Base-by-base conservation (phyloP, 352 stramenopile genomes). In the Globisporangium recalcitrans region DNA sequence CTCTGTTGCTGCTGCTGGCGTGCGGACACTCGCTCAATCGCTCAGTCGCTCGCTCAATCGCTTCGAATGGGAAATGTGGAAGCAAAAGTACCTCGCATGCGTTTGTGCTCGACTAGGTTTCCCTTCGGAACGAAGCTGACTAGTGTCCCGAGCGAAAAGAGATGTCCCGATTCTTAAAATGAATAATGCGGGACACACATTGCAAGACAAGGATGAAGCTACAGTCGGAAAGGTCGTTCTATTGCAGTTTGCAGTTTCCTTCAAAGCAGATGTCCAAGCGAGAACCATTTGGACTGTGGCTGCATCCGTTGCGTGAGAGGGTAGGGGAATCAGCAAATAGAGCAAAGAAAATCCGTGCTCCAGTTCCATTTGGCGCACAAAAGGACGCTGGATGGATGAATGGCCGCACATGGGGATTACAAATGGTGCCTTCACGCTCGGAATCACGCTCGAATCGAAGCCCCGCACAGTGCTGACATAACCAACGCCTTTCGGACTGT, bases 71-170 rank as follows among this genome's bases (percentile, higher is more conserved):
- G 26, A 64, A 46, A 60, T 65, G 42, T 67, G 31, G 62, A 67
- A 64, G 27, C 59, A 59, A 64, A 56, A 62, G 46, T 58, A 56
- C 61, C 53, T 46, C 53, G 51, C 21, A 26, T 68, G 62, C 29
- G 58, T 53, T 66, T 63, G 52, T 62, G 60, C 32, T n/a, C 40
- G 40, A 34, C 54, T 14, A 36, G 26, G n/a, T 34, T 46, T 48
- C 46, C 16, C n/a, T 59, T 57, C 5, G 62, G 56, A 69, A 40
- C n/a, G 26, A n/a, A n/a, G 66, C 68, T 72, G 68, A 69, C 68
- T 74, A 71, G 32, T 22, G 51, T 57, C 51, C 51, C 31, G 11
- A n/a, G n/a, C n/a, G n/a, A n/a, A n/a, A n/a, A n/a, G n/a, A n/a
- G n/a, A n/a, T 22, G 51, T 57, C 51, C 51, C 31, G 11, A n/a